A percentile compares a stretch with the other conserved stretches of the same genome.
phyloP scores from a whole-genome alignment of 139 green algal genomes.

The Tetradesmus lagerheimii region DNA sequence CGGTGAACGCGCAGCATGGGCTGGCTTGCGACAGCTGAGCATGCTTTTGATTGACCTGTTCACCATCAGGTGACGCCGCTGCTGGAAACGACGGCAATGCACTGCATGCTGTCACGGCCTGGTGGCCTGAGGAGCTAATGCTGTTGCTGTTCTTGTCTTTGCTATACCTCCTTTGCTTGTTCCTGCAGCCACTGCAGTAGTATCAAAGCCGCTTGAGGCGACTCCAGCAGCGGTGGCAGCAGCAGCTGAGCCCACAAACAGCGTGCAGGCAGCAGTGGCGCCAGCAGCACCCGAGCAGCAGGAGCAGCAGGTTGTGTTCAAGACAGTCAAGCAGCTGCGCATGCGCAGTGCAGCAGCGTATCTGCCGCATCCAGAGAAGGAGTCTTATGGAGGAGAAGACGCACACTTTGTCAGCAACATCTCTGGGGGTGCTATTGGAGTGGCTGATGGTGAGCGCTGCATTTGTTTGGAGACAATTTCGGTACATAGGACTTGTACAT shows the following conservation, averaged over 20 bases:
- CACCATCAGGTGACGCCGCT: neutral
- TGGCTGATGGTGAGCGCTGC: slow-evolving; percentile 78
- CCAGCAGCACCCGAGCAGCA: neutral
- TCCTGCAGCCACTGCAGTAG: neutral
- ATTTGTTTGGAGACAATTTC: neutral
- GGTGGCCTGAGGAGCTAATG: neutral
- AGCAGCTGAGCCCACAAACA: neutral
- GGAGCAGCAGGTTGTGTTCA: neutral
- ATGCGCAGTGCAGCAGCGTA: slow-evolving; percentile 59
- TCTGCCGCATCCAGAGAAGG: slow-evolving; percentile 88
- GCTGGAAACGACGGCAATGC: neutral
- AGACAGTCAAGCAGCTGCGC: slow-evolving; percentile 48
- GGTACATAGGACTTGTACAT: too few relatives aligned
- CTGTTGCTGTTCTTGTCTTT: neutral
- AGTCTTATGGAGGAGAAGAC: slow-evolving; percentile 87
- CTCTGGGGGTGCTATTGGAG: slow-evolving; percentile 73
- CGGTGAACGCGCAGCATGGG: neutral
- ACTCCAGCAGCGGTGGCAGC: neutral
- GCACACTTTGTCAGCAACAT: slow-evolving; percentile 81
- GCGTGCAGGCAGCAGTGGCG: neutral
- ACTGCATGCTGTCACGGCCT: neutral
- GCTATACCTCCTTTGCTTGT: neutral
- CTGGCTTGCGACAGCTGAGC: neutral
- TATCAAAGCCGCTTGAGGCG: neutral
- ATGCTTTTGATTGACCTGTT: neutral